Base-by-base conservation (phyloP, 1,284 basidiomycete species). In the Sphaerobolus stellatus region DNA sequence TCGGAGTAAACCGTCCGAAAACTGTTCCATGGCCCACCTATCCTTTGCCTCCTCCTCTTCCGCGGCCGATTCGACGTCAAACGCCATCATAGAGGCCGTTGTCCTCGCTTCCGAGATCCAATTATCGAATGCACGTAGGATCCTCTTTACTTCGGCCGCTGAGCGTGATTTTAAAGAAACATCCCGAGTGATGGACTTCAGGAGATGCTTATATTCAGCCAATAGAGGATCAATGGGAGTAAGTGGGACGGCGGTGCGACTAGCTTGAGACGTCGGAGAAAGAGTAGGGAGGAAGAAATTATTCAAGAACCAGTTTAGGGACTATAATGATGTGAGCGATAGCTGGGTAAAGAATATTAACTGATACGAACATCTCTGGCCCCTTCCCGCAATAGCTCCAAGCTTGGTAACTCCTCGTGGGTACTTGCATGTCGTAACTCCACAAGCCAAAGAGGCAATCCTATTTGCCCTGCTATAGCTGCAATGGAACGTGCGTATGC, bases 371-470 rank as follows among this genome's bases (percentile, higher is more conserved):
- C 90, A 76, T 91, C 84, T 56, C 78, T 74, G 18, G 88, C 81
- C 0, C 87, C 93, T 52, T 92, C 82, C 52, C 89, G 80, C 9
- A 98, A 78, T 5, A 95, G 73, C 47, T 85, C 81, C 2, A 98
- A 75, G 59, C 90, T 90, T 0, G 96, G 97, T 16, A 99, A 73
- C 60, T 97, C 93, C 65, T 99, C 96, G 66, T 99, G 96, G 2
- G 96, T 99, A 8, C 92, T 92, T 27, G 92, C 89, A 73, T 99
- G 96, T 33, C 96, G 81, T 5, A 99, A 76, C 60, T 98, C 92
- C n/a, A 99, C 94, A 18, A 99, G 79, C 83, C 90, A 94, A 1
- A 80, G 73, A 0, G 96, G 97, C 2, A 99, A 75, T 0, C 88
- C 89, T 24, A 99, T 81, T 58, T 94, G 87, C 3, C 81, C 76